A percentile compares a stretch with the other conserved stretches of the same genome.
phyloP scores from a whole-genome alignment of 164 flowering plant genomes.

The Magnolia kwangsiensis region DNA sequence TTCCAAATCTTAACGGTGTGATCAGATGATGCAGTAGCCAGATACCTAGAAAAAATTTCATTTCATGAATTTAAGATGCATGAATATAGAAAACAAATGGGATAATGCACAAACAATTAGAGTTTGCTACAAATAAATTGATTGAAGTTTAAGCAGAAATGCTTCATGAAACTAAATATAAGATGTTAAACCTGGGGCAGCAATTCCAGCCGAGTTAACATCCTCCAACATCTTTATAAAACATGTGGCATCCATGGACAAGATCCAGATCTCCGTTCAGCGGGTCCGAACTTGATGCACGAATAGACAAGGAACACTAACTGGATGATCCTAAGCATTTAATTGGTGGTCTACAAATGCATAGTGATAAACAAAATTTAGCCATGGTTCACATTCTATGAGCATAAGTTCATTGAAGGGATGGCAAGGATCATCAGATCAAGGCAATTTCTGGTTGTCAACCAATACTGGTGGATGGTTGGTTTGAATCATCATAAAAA shows the following conservation, averaged over 20 bases:
- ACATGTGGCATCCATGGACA: background rate
- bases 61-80: background rate
- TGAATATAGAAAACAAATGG: background rate
- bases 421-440: background rate
- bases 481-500: background rate
- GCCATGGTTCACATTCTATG: background rate
- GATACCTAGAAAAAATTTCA: slow-evolving; percentile 44
- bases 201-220: background rate
- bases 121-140: background rate
- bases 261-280: background rate
- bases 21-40: slow-evolving; percentile 96
- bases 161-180: background rate
- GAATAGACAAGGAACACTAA: background rate
- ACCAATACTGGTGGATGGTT: background rate
- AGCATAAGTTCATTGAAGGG: background rate
- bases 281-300: background rate
- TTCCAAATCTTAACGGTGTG: slow-evolving; percentile 96
- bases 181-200: background rate
- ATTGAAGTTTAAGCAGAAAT: background rate
- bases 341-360: background rate
- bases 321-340: background rate
- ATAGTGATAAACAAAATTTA: too few species aligned
- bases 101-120: background rate
- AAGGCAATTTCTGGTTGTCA: background rate
- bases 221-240: background rate